Evolutionary conservation across 1,284 basidiomycete genomes (phyloP), one percentile per base, ranked within the genome.

Genomic region (Ceratobasidium sp.): DNA sequence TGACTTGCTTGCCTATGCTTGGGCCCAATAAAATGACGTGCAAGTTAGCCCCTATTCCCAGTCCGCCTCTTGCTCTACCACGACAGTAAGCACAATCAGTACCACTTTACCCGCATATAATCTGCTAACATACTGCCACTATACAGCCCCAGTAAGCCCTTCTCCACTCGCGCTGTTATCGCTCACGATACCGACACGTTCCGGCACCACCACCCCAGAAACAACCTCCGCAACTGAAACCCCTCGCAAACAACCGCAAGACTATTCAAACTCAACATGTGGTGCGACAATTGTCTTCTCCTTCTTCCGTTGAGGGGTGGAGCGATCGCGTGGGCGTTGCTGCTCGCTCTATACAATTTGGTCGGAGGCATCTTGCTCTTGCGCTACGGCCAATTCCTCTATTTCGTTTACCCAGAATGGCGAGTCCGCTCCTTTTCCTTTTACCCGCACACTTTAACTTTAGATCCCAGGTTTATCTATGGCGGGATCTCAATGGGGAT

Each of bases 401-500:
- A 87, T 82, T 92, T 92, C 81, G 77, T 84, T 71, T 89, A 81
- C 79, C 89, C 89, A 45, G 90, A 92, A 85, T 90, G 88, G 89
- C 89, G 50, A 23, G 81, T 9, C 2, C n/a, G 18, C 18, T 8
- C 6, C 23, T 16, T 23, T 50, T 3, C 26, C 18, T 71, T n/a
- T 48, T 21, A 39, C 28, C n/a, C 26, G 34, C 26, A 41, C 46
- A 30, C 62, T 67, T 48, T 53, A 21, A 57, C 46, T 39, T 50
- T 70, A 57, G 58, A 55, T 72, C 62, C 43, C 77, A 91, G 89
- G 88, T 84, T 88, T 80, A 89, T 92, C 76, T 92, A 91, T 76
- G 90, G 91, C 73, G 90, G 89, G 75, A 87, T 92, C 76, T 86
- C 86, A 46, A 79, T 92, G 76, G 86, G 80, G 55, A 84, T 92